Evolutionary conservation across 2,329 filamentous ascomycete genomes (phyloP).

Genomic region (Aspergillus uvarum): DNA sequence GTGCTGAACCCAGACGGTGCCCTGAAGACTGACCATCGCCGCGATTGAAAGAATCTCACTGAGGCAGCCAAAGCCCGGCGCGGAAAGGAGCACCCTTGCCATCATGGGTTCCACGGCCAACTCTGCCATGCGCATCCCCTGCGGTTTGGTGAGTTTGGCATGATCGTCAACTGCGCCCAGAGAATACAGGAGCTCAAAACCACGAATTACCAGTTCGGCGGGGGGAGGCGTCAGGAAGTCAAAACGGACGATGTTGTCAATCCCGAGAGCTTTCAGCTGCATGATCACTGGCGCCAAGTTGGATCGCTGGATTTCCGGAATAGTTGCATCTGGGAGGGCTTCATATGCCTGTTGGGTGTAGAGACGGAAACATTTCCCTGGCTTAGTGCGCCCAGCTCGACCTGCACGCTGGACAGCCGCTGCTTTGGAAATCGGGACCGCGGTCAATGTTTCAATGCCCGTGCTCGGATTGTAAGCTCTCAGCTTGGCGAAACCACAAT

Average conservation of each 20-base stretch:
- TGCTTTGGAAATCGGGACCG: conserved; percentile 81
- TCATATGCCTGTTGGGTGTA: conserved; percentile 77
- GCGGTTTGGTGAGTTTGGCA: conserved; percentile 81
- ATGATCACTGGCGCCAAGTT: conserved; percentile 86
- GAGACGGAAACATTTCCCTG: conserved; percentile 91
- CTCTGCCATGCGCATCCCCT: conserved; percentile 91
- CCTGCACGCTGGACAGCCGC: conserved; percentile 90
- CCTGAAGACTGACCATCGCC: conserved; percentile 87
- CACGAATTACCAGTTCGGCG: conserved; percentile 78
- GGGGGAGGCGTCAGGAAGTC: conserved; percentile 85
- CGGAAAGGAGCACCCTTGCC: conserved; percentile 78
- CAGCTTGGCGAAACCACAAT: conserved; percentile 87
- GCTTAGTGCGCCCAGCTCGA: conserved; percentile 80
- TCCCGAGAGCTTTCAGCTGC: conserved; percentile 90
- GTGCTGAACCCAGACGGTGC: conserved; percentile 77
- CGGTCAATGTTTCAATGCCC: conserved; percentile 83
- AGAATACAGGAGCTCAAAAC: conserved; percentile 82
- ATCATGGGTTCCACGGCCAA: conserved; percentile 94
- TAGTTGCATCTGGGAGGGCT: conserved; percentile 66
- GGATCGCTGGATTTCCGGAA: conserved; percentile 88
- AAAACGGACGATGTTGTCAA: conserved; percentile 91
- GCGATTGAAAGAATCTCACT: conserved; percentile 88
- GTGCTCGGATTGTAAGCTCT: conserved; percentile 80
- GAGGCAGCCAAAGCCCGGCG: conserved; percentile 72
- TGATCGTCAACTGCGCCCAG: conserved; percentile 85